Evolutionary conservation across 179 eudicot species (phyloP), one percentile per base, ranked within the genome.

Genomic region (Spergularia azorica): DNA sequence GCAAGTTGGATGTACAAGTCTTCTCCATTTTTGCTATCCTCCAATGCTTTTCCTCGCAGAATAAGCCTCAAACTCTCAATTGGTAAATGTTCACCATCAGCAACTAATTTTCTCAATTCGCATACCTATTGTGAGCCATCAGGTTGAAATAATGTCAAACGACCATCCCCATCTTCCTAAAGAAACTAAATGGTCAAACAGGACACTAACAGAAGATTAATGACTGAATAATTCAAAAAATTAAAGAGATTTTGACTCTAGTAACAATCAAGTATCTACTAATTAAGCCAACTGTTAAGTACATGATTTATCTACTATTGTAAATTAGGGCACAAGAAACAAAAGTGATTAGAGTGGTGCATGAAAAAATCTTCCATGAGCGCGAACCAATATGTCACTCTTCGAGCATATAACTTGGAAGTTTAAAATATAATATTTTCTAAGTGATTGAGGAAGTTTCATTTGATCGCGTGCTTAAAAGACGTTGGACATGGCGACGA

Each of bases 61-160:
- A 95, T 85, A 80, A 95, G 96, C 82, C 86, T 92, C 85, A 95
- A 78, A 56, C 83, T 85, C 39, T 90, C 95, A 46, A 86, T 54
- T 20, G 95, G 94, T 63, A 89, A 81, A 46, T 74, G 78, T 68
- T 83, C 79, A 67, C 76, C 83, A 58, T 73, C 91, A 63, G 94
- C 95, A 85, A 95, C 78, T 82, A 91, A 48, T 79, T 86, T 90
- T 79, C 97, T 88, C 87, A 95, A 86, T 76, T 90, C 92, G 78
- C 77, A 81, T 46, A 93, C 97, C 98, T 95, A 78, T 68, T 5
- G 76, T 39, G 16, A 16, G 18, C 16, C 43, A 63, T 12, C 63
- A 46, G 26, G n/a, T 70, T 63, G 70, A 26, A 67, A 38, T 5
- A 20, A 60, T 8, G 18, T 65, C 7, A 82, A 41, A 38, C 54